These are phyloP conservation scores for Porogramme epimiltina DNA, from an alignment of 1,284 basidiomycete species.

Conservation along the genomic window DNA sequence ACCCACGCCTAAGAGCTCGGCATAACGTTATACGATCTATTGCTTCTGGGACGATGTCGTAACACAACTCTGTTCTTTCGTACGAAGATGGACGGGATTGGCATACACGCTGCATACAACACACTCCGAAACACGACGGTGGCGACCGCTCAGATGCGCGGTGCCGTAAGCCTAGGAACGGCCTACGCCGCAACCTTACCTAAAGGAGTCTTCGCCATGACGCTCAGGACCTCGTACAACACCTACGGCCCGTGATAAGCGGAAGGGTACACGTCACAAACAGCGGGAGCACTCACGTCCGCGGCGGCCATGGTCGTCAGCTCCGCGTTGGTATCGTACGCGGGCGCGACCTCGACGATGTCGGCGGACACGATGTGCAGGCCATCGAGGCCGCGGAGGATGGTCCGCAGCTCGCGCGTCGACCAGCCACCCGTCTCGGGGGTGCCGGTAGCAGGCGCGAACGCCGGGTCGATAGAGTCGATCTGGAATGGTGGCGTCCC, in stretches of 20 bases:
- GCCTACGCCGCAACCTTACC: conserved; percentile 47
- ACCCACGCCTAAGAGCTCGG: background rate
- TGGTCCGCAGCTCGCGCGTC: conserved; percentile 73
- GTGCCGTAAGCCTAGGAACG: conserved; percentile 13
- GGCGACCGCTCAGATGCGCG: background rate
- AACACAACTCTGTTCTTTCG: background rate
- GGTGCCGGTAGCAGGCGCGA: conserved; percentile 79
- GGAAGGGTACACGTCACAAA: too few relatives aligned
- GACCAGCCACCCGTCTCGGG: conserved; percentile 76
- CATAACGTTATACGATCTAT: conserved; percentile 6
- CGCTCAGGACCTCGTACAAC: conserved; percentile 72
- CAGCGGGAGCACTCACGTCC: conserved; percentile 51
- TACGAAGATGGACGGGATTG: background rate
- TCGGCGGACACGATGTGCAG: conserved; percentile 77
- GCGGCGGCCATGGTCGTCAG: conserved; percentile 80
- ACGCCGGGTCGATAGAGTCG: conserved; percentile 75
- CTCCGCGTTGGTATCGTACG: conserved; percentile 81
- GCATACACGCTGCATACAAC: conserved; percentile 2
- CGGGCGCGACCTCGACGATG: conserved; percentile 81
- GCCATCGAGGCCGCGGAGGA: conserved; percentile 73
- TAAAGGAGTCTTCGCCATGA: conserved; percentile 77
- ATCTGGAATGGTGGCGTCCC: conserved; percentile 46
- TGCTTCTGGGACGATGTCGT: conserved; percentile 1
- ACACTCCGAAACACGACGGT: conserved; percentile 5
- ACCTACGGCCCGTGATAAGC: conserved; percentile 42